phyloP scores from a whole-genome alignment of 768 basidiomycete genomes.

The Mrakia gelida region DNA sequence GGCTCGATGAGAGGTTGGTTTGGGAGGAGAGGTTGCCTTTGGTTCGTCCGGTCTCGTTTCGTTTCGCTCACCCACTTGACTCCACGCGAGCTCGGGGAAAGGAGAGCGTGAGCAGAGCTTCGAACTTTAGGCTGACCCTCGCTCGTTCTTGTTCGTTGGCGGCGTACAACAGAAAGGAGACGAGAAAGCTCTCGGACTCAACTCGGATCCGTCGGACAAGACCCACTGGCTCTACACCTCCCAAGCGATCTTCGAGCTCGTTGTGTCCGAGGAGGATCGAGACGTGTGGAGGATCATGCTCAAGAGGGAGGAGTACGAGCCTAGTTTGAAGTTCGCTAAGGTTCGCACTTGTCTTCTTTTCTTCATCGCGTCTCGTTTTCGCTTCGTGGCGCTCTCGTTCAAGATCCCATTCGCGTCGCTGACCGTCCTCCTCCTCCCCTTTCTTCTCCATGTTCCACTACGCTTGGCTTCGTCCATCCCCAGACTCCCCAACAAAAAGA shows the following conservation, averaged over 20 bases:
- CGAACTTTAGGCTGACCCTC: no score
- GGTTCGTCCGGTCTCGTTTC: constrained; percentile 50
- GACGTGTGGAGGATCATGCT: constrained; percentile 93
- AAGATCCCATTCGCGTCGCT: no score
- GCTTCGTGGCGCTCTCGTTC: background rate
- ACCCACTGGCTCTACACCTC: constrained; percentile 95
- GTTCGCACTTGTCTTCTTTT: constrained; percentile 47
- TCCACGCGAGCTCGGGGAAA: no score
- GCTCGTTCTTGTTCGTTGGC: no score
- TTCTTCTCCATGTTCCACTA: no score
- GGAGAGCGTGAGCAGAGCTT: no score
- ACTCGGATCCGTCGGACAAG: constrained; percentile 76
- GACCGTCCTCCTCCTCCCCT: background rate
- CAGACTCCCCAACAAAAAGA: constrained; percentile 87
- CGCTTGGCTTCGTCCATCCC: no score
- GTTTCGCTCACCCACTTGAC: background rate
- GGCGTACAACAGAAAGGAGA: constrained; percentile 81
- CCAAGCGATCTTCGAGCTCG: constrained; percentile 80
- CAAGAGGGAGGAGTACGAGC: constrained; percentile 68
- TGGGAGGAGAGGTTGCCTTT: constrained; percentile 80
- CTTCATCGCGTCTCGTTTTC: background rate
- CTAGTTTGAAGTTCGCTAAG: constrained; percentile 75
- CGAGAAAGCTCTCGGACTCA: constrained; percentile 68
- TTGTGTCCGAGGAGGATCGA: constrained; percentile 78
- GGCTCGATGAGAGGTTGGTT: constrained; percentile 70